Base-by-base conservation (phyloP, 169 alveolate species). In the Eimeria zaria region DNA sequence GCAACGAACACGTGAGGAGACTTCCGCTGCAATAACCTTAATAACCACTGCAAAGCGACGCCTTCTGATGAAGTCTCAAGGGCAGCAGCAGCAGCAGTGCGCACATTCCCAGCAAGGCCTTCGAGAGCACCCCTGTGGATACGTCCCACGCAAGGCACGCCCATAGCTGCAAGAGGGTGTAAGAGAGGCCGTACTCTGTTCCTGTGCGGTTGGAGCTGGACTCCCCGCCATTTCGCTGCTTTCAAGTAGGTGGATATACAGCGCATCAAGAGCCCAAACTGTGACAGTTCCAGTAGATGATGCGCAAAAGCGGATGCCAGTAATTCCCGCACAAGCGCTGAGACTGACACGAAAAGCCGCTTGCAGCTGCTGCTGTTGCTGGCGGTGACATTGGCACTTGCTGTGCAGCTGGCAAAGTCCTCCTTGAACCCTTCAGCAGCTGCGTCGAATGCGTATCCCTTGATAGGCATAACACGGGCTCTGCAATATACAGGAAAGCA, bases 161-260 rank as follows among this genome's bases (percentile, higher is more conserved):
- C 71, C 2, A 20, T 39, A 33, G 91, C 41, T 30, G 91, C 30
- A 55, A 27, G 16, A 16, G 91, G 55, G 44, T 53, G 51, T 30
- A 55, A 51, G 1, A 39, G 73, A 14, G 48, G 44, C 55, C 36
- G 91, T 53, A 5, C 44, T 11, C 39, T 27, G 73, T 36, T 30
- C 20, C n/a, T 58, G 58, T 30, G 41, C 55, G 91, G 58, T n/a
- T 44, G 74, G 36, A 83, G 76, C 67, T 53, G 60, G 18, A 55
- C 22, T 9, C 91, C 51, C 27, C 62, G 69, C 51, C 7, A 41
- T 76, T 83, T 83, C 2, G 76, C 76, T 16, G 91, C 91, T 7
- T 83, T 83, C 91, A 58, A 83, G 33, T 83, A 83, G 30, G 91
- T 83, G 30, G 91, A 83, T 36, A 83, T 83, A 30, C 91, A 83